phyloP scores from a whole-genome alignment of 1,284 basidiomycete species.

The Phellopilus nigrolimitatus region DNA sequence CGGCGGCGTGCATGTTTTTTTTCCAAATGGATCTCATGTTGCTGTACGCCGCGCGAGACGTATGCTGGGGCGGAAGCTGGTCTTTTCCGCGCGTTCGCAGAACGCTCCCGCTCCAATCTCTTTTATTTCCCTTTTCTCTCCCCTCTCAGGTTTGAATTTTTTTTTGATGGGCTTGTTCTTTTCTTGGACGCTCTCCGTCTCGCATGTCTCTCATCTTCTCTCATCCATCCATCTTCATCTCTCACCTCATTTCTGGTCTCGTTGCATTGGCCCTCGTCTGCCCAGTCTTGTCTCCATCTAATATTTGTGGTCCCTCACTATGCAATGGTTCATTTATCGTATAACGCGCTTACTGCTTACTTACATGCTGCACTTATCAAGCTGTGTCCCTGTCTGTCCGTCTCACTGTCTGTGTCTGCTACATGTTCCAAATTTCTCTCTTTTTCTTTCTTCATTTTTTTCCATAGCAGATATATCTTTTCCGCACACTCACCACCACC shows the following conservation, averaged over 20 bases:
- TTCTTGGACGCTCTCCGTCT: neutral
- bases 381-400: no score
- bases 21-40: neutral
- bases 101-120: neutral
- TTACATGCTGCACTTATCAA: no score
- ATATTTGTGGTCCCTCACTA: no score
- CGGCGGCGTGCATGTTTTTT: neutral
- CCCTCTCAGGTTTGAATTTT: slow-evolving; percentile 6
- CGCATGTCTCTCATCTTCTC: neutral
- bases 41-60: neutral
- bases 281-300: neutral
- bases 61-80: neutral
- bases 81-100: neutral
- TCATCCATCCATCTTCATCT: neutral
- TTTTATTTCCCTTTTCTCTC: slow-evolving; percentile 2
- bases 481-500: neutral
- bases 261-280: neutral
- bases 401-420: no score
- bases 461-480: neutral
- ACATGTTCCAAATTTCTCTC: no score
- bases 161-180: neutral
- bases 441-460: neutral
- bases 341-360: no score
- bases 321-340: no score
- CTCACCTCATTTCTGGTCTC: no score